These are phyloP conservation scores for Gossypium trilobum DNA, from an alignment of 441 rosid genomes.

Conservation along the genomic window DNA sequence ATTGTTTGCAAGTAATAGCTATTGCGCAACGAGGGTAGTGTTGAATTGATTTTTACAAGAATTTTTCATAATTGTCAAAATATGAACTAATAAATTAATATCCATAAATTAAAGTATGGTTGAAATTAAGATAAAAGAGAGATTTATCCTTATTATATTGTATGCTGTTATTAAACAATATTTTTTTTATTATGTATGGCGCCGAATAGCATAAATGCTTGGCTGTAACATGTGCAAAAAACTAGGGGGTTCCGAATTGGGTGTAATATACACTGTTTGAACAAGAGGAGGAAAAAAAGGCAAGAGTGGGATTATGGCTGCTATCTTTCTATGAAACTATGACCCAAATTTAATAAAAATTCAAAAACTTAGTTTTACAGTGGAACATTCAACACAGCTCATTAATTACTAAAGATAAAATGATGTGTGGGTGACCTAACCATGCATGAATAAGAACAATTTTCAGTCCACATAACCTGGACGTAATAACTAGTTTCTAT, in stretches of 20 bases:
- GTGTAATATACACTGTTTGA: background rate
- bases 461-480: slow-evolving; percentile 5
- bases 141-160: no score
- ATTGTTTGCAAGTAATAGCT: background rate
- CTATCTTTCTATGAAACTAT: background rate
- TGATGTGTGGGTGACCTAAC: background rate
- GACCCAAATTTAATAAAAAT: background rate
- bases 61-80: background rate
- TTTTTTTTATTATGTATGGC: background rate
- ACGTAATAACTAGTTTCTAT: background rate
- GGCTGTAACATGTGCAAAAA: slow-evolving; percentile 2
- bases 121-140: background rate
- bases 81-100: no score
- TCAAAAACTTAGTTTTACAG: no score
- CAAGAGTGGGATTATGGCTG: background rate
- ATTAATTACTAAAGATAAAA: slow-evolving; percentile 1
- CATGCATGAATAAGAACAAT: background rate
- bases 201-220: background rate
- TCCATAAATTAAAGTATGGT: background rate
- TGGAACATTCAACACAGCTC: background rate
- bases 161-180: background rate
- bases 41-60: background rate
- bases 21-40: background rate
- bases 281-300: background rate
- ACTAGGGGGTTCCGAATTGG: background rate